These are phyloP conservation scores for Mycena latifolia DNA, from an alignment of 768 basidiomycete species.

Conservation along the genomic window DNA sequence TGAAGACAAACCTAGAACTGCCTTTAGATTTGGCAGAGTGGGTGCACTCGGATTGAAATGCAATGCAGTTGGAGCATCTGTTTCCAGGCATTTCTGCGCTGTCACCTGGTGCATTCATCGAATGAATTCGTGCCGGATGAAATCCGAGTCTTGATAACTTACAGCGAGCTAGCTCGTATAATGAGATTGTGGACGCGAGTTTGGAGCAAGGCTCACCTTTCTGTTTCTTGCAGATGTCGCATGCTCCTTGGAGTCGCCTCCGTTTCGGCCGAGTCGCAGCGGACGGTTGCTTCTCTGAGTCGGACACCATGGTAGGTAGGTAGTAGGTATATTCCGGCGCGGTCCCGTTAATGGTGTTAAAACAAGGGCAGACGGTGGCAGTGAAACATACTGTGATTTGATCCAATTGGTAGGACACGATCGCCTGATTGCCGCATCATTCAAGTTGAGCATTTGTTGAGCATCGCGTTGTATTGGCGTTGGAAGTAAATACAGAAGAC, in stretches of 20 bases:
- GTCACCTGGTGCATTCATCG: conserved; percentile 55
- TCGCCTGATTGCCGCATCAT: too few species aligned
- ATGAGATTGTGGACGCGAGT: neutral
- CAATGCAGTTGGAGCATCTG: conserved; percentile 55
- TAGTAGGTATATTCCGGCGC: too few species aligned
- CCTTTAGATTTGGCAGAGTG: conserved; percentile 51
- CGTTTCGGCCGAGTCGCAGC: neutral
- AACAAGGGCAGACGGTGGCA: too few species aligned
- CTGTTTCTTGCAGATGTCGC: conserved; percentile 64
- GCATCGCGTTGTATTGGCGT: too few species aligned
- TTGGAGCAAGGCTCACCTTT: conserved; percentile 54
- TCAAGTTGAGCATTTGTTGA: too few species aligned
- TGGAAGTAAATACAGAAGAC: too few species aligned
- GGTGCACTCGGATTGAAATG: conserved; percentile 52
- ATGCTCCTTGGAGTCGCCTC: neutral
- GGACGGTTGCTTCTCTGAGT: too few species aligned
- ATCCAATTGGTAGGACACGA: too few species aligned
- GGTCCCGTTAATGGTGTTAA: too few species aligned
- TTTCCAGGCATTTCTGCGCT: conserved; percentile 57
- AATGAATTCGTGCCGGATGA: neutral
- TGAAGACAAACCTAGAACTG: conserved; percentile 9
- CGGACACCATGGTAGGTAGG: too few species aligned
- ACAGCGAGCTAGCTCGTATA: conserved; percentile 58
- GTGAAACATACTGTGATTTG: too few species aligned
- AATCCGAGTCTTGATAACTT: conserved; percentile 38